Evolutionary conservation across 1,139 yeast species (phyloP), one percentile per base, ranked within the genome.

Genomic region (Protomyces lactucae-debilis): DNA sequence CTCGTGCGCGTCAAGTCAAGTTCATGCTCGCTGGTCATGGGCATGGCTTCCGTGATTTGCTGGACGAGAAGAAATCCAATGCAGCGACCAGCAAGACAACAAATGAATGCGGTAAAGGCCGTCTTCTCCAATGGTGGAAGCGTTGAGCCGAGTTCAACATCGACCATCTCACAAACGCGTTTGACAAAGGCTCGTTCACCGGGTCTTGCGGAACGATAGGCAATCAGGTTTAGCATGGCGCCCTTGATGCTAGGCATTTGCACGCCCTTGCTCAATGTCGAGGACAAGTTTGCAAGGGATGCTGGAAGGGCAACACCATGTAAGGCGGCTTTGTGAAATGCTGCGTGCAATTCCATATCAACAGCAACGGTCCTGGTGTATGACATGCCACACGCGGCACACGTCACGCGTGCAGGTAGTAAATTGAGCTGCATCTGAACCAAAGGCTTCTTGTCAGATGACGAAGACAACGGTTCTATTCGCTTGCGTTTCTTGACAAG

Each of bases 361-460:
- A 43, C 43, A 1, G 56, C 52, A 9, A 36, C 28, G 14, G 63
- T 59, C 9, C 63, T 40, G 10, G 57, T 59, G 28, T 59, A 59
- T 2, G 63, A 52, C 63, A 59, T 59, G 63, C 63, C 63, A 52
- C 63, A 59, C 5, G 28, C 35, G 23, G 52, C 43, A 28, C 63
- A 59, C 8, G 63, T 59, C 51, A 59, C 53, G 36, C 54, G 63
- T 8, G 63, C 57, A 4, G 63, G 63, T 43, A 59, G 25, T 6
- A 59, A 28, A 32, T 59, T 59, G 32, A 59, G 45, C 16, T 59
- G 63, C 63, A 59, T 59, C 45, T 59, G 63, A 5, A 59, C 63
- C 45, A 59, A 23, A 16, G 40, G 56, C n/a, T 37, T 23, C 52
- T 57, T 51, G 21, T 3, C 32, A 9, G 32, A 21, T 0, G 28